Base-by-base conservation (phyloP, 441 rosid genomes). In the Brassica balearica region DNA sequence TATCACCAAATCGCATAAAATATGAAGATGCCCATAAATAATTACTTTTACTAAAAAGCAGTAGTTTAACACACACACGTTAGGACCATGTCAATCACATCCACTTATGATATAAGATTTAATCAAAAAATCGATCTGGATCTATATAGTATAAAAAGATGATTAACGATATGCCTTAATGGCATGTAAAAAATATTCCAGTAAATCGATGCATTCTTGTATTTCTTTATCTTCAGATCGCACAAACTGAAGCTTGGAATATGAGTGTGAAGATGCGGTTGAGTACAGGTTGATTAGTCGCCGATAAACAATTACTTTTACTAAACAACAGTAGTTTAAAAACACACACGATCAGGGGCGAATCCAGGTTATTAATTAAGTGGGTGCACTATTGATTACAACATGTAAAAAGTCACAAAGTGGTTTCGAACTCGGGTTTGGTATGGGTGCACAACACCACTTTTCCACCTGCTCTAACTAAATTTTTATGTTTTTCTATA, bases 71-170 rank as follows among this genome's bases (percentile, higher is more conserved):
- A 41, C 38, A 43, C 14, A 46, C 53, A 46, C 53, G 53, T 11
- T 46, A 46, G 5, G 53, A 11, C 38, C 38, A 34, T 34, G 38
- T 34, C 38, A 6, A 34, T 34, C 38, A 34, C 38, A 34, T 46
- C 53, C 17, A n/a, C 17, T 12, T 29, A 29, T 29, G 5, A 29
- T n/a, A 5, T 5, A 1, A 22, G 29, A 10, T 22, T 59, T 22
- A 22, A 58, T 58, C 27, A 4, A 73, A 6, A 48, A 32, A 10
- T 12, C 53, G 77, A 64, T 51, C 10, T 34, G 48, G 68, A 34
- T 64, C 34, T 22, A 59, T 20, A 58, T 34, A 34, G 38, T 34
- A 34, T 34, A 4, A 22, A 22, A 22, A 22, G 38, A 34, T 34
- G 38, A 34, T 10, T 10, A 22, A 20, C 38, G 27, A 29, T 25